A percentile compares a stretch with the other conserved stretches of the same genome.
Conservation (phyloP, 192 early-diverging fungal species). For the Backusella tuberculispora region DNA sequence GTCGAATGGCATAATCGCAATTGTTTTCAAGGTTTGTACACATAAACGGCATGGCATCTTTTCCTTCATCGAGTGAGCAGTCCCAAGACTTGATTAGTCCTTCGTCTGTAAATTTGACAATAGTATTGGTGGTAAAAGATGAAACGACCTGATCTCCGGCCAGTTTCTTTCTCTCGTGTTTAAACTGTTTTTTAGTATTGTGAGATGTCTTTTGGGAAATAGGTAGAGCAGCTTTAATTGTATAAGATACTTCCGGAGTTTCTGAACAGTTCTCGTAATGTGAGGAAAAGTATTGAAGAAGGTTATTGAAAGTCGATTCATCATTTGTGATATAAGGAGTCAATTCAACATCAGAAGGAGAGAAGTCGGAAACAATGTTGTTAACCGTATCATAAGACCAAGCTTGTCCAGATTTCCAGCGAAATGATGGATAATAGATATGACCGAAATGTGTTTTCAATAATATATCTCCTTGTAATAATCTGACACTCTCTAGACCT, state of each 20-base stretch:
- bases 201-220: background rate
- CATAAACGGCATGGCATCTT: background rate
- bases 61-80: background rate
- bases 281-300: background rate
- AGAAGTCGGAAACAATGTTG: too few species aligned
- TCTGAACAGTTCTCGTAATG: background rate
- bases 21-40: background rate
- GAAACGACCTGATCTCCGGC: too few species aligned
- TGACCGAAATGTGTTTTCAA: too few species aligned
- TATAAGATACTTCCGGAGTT: background rate
- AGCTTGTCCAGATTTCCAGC: too few species aligned
- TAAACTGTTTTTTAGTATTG: too few species aligned
- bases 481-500: too few species aligned
- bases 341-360: background rate
- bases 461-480: too few species aligned
- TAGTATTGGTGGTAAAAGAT: background rate
- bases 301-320: background rate
- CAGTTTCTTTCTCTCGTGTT: background rate
- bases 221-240: background rate
- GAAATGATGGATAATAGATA: too few species aligned
- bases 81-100: background rate
- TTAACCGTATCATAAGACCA: too few species aligned
- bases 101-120: background rate
- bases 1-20: background rate
- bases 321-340: background rate